Evolutionary conservation across 768 basidiomycete genomes (phyloP).

Genomic region (Amanita exitialis): DNA sequence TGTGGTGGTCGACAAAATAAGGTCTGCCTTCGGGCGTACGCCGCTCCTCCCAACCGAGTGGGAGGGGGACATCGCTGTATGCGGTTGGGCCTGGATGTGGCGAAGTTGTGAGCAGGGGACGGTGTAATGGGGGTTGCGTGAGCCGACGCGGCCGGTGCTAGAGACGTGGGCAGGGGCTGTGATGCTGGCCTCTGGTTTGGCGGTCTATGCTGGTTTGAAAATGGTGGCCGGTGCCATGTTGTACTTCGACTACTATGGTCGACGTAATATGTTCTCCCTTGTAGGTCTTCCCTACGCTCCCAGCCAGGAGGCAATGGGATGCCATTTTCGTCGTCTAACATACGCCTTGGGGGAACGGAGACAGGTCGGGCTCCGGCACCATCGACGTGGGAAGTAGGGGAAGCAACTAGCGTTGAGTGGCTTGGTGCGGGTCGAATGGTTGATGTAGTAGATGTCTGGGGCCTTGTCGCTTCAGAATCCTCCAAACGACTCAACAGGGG

Average conservation of each 20-base stretch:
- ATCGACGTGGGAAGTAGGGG: slow-evolving; percentile 13
- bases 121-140: slow-evolving; percentile 13
- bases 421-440: slow-evolving; percentile 17
- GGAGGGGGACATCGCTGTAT: slow-evolving; percentile 62
- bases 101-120: slow-evolving; percentile 14
- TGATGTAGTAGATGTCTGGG: slow-evolving; percentile 4
- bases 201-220: slow-evolving; percentile 16
- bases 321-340: slow-evolving; percentile 47
- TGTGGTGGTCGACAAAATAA: slow-evolving; percentile 63
- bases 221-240: slow-evolving; percentile 61
- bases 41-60: slow-evolving; percentile 89
- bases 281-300: slow-evolving; percentile 71
- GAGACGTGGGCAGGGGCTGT: slow-evolving; percentile 14
- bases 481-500: not conserved
- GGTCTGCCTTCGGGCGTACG: slow-evolving; percentile 79
- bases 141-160: slow-evolving; percentile 18
- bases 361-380: slow-evolving; percentile 11
- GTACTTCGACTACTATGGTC: slow-evolving; percentile 79
- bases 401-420: slow-evolving; percentile 15
- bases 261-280: slow-evolving; percentile 74
- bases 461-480: not conserved
- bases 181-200: slow-evolving; percentile 17
- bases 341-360: slow-evolving; percentile 16
- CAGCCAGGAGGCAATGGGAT: slow-evolving; percentile 67
- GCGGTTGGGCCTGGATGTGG: slow-evolving; percentile 19